phyloP scores from a whole-genome alignment of 1,284 basidiomycete genomes.

The Irpex sp. region DNA sequence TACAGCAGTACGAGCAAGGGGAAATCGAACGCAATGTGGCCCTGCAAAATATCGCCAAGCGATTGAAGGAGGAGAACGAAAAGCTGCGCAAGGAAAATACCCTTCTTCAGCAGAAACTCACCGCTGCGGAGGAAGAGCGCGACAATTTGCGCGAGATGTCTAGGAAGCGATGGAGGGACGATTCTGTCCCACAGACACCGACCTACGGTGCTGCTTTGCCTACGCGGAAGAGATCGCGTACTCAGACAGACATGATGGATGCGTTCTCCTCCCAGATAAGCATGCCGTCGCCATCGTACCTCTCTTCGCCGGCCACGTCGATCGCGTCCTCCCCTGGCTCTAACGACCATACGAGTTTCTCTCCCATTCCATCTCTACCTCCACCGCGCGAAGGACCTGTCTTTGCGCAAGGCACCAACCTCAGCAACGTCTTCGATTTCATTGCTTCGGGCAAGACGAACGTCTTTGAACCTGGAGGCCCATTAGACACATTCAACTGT shows the following conservation, averaged over 20 bases:
- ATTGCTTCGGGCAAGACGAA: conserved; percentile 26
- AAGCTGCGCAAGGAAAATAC: conserved; percentile 62
- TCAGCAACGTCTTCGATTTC: conserved; percentile 33
- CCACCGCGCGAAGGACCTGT: conserved; percentile 27
- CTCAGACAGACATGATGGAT: conserved; percentile 26
- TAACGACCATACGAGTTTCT: conserved; percentile 41
- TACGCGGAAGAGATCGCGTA: conserved; percentile 45
- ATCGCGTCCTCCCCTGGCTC: conserved; percentile 54
- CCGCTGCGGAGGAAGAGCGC: conserved; percentile 45
- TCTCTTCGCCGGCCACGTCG: conserved; percentile 33
- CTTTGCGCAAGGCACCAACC: conserved; percentile 24
- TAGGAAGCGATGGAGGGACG: conserved; percentile 54
- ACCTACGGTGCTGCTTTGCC: conserved; percentile 21
- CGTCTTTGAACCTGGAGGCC: conserved; percentile 29
- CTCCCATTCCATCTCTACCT: conserved; percentile 37
- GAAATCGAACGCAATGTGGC: conserved; percentile 88
- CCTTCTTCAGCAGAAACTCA: conserved; percentile 56
- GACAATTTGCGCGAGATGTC: conserved; percentile 34
- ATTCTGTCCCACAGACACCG: conserved; percentile 32
- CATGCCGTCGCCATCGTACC: conserved; percentile 18
- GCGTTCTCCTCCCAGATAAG: conserved; percentile 16
- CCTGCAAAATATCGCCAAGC: conserved; percentile 81
- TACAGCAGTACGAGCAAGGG: conserved; percentile 85
- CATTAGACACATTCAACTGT: conserved; percentile 44
- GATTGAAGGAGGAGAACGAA: conserved; percentile 86